Base-by-base conservation (phyloP, 2,329 filamentous ascomycete genomes). In the Aureobasidium melanogenum region DNA sequence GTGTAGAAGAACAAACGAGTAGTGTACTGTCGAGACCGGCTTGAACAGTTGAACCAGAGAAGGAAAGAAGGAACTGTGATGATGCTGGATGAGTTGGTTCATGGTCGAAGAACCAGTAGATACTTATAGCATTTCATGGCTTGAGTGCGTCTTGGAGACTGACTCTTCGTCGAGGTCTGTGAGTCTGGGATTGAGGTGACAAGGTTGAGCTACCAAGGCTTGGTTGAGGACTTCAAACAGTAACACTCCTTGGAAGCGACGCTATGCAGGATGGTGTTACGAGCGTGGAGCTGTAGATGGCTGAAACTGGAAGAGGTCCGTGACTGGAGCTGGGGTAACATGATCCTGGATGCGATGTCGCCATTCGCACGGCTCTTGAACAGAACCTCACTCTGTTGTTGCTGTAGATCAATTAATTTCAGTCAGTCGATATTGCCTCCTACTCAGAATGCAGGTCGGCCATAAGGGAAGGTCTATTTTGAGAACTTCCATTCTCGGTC, bases 1-100 rank as follows among this genome's bases (percentile, higher is more conserved):
- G 43, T 43, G 26, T 4, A 43, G 17, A 54, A 36, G n/a, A 51
- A 51, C 24, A 46, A 50, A 41, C 41, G 52, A 56, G 36, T 36
- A 54, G 32, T 36, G 32, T 30, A 60, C 24, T 60, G 56, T 60
- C 56, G 44, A 60, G 56, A 58, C 56, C 56, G 34, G 56, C 56
- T 60, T 60, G 44, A 60, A 22, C 43, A 48, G 56, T 41, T 60
- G 44, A 43, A 41, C 19, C 12, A 50, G 26, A n/a, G 38, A 36
- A 51, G 34, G 46, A 32, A 28, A n/a, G 32, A 50, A 39, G 24
- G n/a, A 32, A 38, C 24, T 60, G 54, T 22, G 56, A 60, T 60
- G 56, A 60, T 60, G 56, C 34, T 48, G 39, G 46, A 38, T 56
- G 41, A 32, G 9, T 43, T 43, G 56, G 10, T 32, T 60, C 44